phyloP scores from a whole-genome alignment of 306 rosid genomes.

The Bauhinia variegata region DNA sequence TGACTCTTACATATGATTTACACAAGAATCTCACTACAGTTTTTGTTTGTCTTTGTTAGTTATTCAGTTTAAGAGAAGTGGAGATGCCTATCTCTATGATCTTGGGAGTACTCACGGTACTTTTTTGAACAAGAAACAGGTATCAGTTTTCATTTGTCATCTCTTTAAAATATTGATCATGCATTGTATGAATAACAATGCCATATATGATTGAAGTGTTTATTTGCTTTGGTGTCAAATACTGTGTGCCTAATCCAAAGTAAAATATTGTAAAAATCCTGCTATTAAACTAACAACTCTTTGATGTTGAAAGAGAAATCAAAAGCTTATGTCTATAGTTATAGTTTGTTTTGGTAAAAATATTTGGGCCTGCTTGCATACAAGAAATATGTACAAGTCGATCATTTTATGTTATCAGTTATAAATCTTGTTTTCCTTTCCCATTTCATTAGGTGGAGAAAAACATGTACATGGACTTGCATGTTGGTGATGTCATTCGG shows the following conservation, averaged over 20 bases:
- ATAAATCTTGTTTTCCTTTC: slow-evolving; percentile 29
- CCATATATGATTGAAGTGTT: too few species aligned
- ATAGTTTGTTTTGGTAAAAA: slow-evolving; percentile 13
- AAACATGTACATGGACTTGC: slow-evolving; percentile 68
- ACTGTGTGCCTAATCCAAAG: not conserved
- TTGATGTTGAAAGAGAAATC: slow-evolving; percentile 7
- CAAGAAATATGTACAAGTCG: slow-evolving; percentile 19
- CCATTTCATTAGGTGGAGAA: slow-evolving; percentile 66
- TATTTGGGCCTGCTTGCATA: not conserved
- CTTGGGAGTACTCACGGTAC: slow-evolving; percentile 98
- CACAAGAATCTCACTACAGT: slow-evolving; percentile 33
- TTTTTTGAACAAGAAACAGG: slow-evolving; percentile 83
- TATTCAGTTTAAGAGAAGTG: slow-evolving; percentile 81
- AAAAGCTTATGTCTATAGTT: not conserved
- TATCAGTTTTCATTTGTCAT: slow-evolving; percentile 36
- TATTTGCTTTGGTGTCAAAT: too few species aligned
- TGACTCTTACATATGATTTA: not conserved
- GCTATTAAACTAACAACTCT: slow-evolving; percentile 11
- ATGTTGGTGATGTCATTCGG: slow-evolving; percentile 93
- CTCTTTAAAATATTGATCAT: slow-evolving; percentile 12
- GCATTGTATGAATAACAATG: not conserved
- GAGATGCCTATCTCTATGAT: slow-evolving; percentile 83
- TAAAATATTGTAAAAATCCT: not conserved
- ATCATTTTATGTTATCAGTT: slow-evolving; percentile 9
- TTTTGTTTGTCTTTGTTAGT: slow-evolving; percentile 51